Conservation (phyloP, 495 filamentous ascomycete genomes). For the Xylona heveae region DNA sequence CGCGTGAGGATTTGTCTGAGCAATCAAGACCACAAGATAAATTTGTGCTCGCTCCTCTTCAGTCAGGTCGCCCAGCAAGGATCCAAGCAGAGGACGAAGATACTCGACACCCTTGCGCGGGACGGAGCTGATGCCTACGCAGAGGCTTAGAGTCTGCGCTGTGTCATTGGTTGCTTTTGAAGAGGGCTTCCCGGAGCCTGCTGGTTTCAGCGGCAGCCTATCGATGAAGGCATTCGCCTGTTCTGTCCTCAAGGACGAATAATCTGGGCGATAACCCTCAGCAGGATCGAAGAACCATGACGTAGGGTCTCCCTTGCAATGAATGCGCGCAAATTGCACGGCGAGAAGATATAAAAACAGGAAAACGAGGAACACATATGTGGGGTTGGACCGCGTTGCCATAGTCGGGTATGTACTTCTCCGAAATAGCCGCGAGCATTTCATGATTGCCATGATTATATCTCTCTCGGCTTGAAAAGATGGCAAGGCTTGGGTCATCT, state of each 20-base stretch:
- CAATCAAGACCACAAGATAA: slow-evolving; percentile 29
- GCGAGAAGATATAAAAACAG: no score
- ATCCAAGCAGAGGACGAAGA: slow-evolving; percentile 26
- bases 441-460: no score
- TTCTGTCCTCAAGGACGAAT: neutral
- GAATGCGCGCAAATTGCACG: no score
- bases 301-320: no score
- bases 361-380: no score
- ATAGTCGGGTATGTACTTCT: no score
- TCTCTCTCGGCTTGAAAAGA: no score
- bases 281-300: neutral
- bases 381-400: no score
- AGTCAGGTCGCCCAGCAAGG: slow-evolving; percentile 26
- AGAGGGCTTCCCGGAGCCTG: neutral
- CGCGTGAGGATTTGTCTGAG: slow-evolving; percentile 22
- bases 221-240: neutral
- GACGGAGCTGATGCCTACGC: neutral
- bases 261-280: neutral
- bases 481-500: no score
- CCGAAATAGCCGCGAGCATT: no score
- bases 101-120: slow-evolving; percentile 10
- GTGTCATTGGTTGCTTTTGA: no score
- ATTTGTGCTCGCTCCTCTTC: slow-evolving; percentile 22
- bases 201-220: neutral
- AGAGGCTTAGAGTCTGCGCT: neutral